Evolutionary conservation across 495 filamentous ascomycete species (phyloP).

Genomic region (Bathelium albidoporum): DNA sequence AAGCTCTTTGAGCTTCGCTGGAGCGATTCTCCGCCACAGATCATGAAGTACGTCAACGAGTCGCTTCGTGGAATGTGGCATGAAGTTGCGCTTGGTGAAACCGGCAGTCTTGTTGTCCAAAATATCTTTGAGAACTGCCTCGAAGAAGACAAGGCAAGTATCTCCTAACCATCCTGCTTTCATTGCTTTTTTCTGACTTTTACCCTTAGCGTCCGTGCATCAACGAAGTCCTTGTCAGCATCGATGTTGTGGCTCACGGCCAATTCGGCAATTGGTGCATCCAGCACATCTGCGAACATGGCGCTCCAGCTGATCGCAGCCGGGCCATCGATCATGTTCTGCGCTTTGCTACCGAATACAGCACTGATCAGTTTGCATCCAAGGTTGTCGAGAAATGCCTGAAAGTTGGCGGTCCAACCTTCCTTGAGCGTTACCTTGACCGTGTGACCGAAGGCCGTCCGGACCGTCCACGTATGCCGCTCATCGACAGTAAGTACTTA

Average conservation of each 20-base stretch:
- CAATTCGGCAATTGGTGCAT: slow-evolving; percentile 99
- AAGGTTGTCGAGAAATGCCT: slow-evolving; percentile 99
- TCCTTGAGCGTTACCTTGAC: slow-evolving; percentile 84
- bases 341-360: slow-evolving; percentile 85
- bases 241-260: slow-evolving; percentile 93
- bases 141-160: slow-evolving; percentile 93
- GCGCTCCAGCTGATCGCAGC: slow-evolving; percentile 79
- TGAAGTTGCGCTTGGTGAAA: slow-evolving; percentile 92
- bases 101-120: slow-evolving; percentile 93
- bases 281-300: slow-evolving; percentile 97
- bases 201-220: slow-evolving; percentile 76
- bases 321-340: slow-evolving; percentile 92
- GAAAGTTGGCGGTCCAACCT: slow-evolving; percentile 88
- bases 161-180: neutral
- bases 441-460: slow-evolving; percentile 83
- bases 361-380: slow-evolving; percentile 98
- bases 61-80: slow-evolving; percentile 96
- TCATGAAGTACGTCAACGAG: slow-evolving; percentile 98
- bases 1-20: slow-evolving; percentile 98
- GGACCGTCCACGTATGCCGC: slow-evolving; percentile 87
- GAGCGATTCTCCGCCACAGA: slow-evolving; percentile 88
- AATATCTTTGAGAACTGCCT: slow-evolving; percentile 99
- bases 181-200: slow-evolving; percentile 18
- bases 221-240: slow-evolving; percentile 85
- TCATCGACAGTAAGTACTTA: slow-evolving; percentile 73